Evolutionary conservation across 2,329 filamentous ascomycete species (phyloP).

Genomic region (Aspergillus sp.): DNA sequence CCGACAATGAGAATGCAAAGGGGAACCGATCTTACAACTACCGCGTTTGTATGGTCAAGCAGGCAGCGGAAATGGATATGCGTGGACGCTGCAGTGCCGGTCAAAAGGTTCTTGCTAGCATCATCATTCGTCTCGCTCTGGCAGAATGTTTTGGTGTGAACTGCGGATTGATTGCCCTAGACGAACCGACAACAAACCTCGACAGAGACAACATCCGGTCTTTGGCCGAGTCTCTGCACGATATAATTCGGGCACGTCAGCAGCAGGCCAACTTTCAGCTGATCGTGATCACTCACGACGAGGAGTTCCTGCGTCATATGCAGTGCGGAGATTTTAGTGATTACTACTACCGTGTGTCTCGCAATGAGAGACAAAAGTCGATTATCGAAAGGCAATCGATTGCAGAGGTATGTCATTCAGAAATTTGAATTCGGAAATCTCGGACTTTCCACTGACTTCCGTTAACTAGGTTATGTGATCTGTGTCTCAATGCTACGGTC

Average conservation of each 20-base stretch:
- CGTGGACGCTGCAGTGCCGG: slow-evolving; percentile 93
- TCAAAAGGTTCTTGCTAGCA: slow-evolving; percentile 92
- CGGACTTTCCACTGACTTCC: not conserved
- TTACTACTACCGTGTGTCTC: slow-evolving; percentile 79
- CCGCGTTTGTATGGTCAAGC: slow-evolving; percentile 95
- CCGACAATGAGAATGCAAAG: slow-evolving; percentile 72
- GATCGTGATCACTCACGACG: slow-evolving; percentile 97
- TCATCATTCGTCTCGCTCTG: slow-evolving; percentile 93
- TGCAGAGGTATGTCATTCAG: slow-evolving; percentile 37
- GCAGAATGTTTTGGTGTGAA: slow-evolving; percentile 96
- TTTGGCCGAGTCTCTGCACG: slow-evolving; percentile 75
- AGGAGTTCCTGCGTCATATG: slow-evolving; percentile 92
- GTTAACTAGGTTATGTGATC: slow-evolving; percentile 10
- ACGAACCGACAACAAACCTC: slow-evolving; percentile 96
- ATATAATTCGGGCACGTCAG: slow-evolving; percentile 78
- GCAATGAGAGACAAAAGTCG: slow-evolving; percentile 82
- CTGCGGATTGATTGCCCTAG: slow-evolving; percentile 91
- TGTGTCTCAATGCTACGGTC: too few relatives aligned
- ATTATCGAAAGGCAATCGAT: slow-evolving; percentile 66
- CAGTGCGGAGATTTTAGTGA: slow-evolving; percentile 90
- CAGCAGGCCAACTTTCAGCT: slow-evolving; percentile 94
- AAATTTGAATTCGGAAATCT: too few relatives aligned
- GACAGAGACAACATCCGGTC: slow-evolving; percentile 92
- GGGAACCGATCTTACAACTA: slow-evolving; percentile 91
- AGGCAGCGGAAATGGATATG: slow-evolving; percentile 99